Base-by-base conservation (phyloP, 192 early-diverging fungal genomes). In the Podila epigama region DNA sequence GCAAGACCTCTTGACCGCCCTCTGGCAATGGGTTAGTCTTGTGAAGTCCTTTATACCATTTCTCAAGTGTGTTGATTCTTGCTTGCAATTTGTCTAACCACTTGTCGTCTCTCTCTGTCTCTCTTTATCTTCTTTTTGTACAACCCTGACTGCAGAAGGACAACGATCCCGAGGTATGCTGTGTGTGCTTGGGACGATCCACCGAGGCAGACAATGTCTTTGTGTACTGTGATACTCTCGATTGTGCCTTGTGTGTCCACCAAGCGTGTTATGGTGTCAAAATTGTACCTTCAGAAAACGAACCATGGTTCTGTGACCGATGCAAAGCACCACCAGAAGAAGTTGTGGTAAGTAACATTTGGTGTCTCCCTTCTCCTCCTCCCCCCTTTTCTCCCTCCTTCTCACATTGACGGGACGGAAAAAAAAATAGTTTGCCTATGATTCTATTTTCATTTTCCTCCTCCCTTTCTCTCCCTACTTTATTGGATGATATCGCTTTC, bases 111-210 rank as follows among this genome's bases (percentile, higher is more conserved):
- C 10, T n/a, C 34, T n/a, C 12, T 27, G 12, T 20, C 12, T 34
- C 44, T 37, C 5, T 25, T 67, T 35, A 40, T 73, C 36, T 50
- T 22, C 32, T 15, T 58, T 8, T 16, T 61, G 50, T 57, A 42
- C 62, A 12, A 37, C 51, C 35, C 7, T n/a, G 13, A 41, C 52
- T 29, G 66, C 51, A 86, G 85, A 87, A 87, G 70, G 53, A 75
- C 18, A 68, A 84, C 28, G 85, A 87, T 70, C 85, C 85, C 4
- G 82, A 82, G 12, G 69, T 84, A 12, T 87, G 85, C 61, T 87
- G 85, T 27, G 73, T 87, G 13, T 87, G 85, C 59, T 71, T 84
- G 25, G 83, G 82, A 39, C 67, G 70, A 54, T 75, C 72, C 20
- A 79, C 80, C 6, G 80, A 81, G n/a, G 80, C 80, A n/a, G 68